Evolutionary conservation across 1,139 yeast species (phyloP).

Genomic region (Pneumocystis canis): DNA sequence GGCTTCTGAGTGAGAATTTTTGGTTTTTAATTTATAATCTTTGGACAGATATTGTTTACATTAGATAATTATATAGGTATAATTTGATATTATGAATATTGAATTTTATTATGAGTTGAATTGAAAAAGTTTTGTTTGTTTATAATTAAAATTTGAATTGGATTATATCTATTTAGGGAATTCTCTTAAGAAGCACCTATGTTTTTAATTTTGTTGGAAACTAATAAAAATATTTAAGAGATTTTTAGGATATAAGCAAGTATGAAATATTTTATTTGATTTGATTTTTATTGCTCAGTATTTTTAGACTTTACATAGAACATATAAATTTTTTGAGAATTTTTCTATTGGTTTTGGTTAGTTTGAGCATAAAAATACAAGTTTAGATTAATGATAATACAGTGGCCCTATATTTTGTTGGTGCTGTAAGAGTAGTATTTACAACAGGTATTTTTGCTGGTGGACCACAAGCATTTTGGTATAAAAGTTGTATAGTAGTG

Average conservation of each 20-base stretch:
- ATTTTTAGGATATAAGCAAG: slow-evolving; percentile 2
- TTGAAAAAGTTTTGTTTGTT: neutral
- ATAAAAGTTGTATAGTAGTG: too few relatives aligned
- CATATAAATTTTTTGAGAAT: slow-evolving; percentile 18
- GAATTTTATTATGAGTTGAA: neutral
- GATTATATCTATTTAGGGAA: neutral
- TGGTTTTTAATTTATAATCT: neutral
- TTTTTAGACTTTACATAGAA: slow-evolving; percentile 10
- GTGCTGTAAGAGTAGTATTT: slow-evolving; percentile 18
- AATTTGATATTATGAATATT: neutral
- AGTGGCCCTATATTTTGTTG: slow-evolving; percentile 18
- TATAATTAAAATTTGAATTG: neutral
- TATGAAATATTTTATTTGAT: slow-evolving; percentile 2
- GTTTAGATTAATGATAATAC: neutral
- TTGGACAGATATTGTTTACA: neutral
- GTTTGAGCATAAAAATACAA: neutral
- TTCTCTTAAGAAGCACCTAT: neutral
- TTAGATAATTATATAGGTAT: neutral
- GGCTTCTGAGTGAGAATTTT: neutral
- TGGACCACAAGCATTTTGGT: slow-evolving; percentile 22
- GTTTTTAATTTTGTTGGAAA: neutral
- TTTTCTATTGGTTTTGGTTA: slow-evolving; percentile 19
- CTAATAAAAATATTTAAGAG: slow-evolving; percentile 6
- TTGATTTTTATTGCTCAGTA: neutral
- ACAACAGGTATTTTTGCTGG: slow-evolving; percentile 18